phyloP scores from a whole-genome alignment of 1,284 basidiomycete species.

The Athelia psychrophila region DNA sequence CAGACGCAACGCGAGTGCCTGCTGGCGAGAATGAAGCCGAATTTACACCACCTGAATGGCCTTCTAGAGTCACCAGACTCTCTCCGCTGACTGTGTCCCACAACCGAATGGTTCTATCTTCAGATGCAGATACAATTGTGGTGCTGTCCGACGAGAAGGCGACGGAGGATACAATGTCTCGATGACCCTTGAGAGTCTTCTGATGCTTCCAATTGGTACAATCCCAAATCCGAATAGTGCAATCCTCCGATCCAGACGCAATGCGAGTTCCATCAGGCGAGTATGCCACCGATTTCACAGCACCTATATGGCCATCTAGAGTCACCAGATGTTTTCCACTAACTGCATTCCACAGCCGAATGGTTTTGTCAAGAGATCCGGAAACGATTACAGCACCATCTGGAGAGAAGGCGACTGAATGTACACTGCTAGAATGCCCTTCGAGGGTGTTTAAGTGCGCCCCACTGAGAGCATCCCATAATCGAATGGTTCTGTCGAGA shows the following conservation, averaged over 20 bases:
- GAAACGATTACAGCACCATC: background rate
- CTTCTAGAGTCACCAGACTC: background rate
- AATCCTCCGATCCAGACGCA: background rate
- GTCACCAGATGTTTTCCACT: background rate
- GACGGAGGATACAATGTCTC: background rate
- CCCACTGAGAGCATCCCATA: background rate
- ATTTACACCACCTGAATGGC: background rate
- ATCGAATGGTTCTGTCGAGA: background rate
- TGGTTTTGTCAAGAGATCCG: background rate
- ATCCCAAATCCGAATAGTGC: conserved; percentile 2
- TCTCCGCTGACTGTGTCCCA: background rate
- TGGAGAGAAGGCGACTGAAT: background rate
- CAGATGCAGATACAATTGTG: background rate
- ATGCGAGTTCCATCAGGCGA: background rate
- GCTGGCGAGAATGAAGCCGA: background rate
- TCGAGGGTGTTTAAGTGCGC: background rate
- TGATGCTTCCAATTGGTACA: background rate
- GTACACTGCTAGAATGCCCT: background rate
- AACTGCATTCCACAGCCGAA: conserved; percentile 2
- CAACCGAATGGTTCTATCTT: background rate
- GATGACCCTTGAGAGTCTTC: background rate
- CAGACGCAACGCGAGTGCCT: background rate
- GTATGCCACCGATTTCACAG: background rate
- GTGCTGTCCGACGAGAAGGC: background rate
- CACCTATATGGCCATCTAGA: background rate